These are phyloP conservation scores for Zoysia matrella DNA, from an alignment of 202 grass and related monocot genomes.

Conservation along the genomic window DNA sequence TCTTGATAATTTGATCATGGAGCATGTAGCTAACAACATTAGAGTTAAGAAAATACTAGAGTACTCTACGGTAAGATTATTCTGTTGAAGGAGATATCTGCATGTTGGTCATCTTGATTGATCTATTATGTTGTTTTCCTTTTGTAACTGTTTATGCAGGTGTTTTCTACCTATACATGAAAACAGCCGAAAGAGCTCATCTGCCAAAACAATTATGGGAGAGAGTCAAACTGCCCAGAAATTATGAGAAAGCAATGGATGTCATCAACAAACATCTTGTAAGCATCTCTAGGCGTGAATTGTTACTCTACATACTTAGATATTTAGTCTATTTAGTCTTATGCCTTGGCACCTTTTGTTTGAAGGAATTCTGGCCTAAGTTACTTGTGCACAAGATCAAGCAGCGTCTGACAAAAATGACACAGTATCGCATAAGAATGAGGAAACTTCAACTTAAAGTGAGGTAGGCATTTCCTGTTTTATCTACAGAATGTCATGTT, in stretches of 20 bases:
- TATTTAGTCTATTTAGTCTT: background rate
- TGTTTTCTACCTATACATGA: slow-evolving; percentile 96
- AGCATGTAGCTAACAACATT: background rate
- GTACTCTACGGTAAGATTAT: background rate
- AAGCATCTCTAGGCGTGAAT: slow-evolving; percentile 29
- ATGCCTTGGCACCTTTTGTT: slow-evolving; percentile 22
- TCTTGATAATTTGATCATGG: background rate
- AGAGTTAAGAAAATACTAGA: background rate
- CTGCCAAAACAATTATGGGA: slow-evolving; percentile 94
- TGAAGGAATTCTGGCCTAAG: slow-evolving; percentile 92
- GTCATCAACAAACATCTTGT: slow-evolving; percentile 75
- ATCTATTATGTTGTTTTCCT: background rate
- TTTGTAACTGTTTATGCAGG: slow-evolving; percentile 48
- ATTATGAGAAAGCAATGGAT: slow-evolving; percentile 88
- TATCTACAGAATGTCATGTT: background rate
- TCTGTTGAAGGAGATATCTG: background rate
- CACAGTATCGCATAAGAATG: slow-evolving; percentile 95
- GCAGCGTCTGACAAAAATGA: slow-evolving; percentile 93
- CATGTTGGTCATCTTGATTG: background rate
- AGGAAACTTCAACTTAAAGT: slow-evolving; percentile 96
- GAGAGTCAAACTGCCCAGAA: slow-evolving; percentile 86
- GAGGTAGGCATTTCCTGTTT: slow-evolving; percentile 58
- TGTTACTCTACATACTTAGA: slow-evolving; percentile 2
- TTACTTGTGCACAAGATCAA: slow-evolving; percentile 96
- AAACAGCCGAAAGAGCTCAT: slow-evolving; percentile 95